These are phyloP conservation scores for Filosporella fistucella DNA, from an alignment of 495 filamentous ascomycete genomes.

Conservation along the genomic window DNA sequence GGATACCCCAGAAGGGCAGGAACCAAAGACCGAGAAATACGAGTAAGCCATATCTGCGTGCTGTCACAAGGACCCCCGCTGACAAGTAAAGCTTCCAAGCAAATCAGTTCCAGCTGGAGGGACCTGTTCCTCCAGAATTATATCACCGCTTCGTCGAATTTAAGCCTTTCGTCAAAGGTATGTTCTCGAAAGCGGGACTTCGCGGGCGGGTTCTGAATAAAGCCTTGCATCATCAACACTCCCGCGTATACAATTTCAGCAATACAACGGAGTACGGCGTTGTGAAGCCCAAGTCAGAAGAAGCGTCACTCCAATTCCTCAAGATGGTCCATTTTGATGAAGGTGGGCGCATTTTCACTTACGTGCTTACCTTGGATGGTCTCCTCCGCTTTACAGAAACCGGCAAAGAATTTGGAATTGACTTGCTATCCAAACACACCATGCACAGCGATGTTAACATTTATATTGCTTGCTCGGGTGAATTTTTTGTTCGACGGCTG, in stretches of 20 bases:
- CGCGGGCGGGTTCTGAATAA: conserved; percentile 74
- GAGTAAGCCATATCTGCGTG: conserved; percentile 46
- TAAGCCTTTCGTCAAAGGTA: conserved; percentile 79
- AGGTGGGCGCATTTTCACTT: conserved; percentile 84
- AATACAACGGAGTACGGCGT: conserved; percentile 63
- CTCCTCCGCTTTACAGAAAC: conserved; percentile 89
- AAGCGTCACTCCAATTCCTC: conserved; percentile 72
- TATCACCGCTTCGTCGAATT: conserved; percentile 94
- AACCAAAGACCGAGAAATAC: conserved; percentile 56
- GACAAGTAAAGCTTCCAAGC: conserved; percentile 71
- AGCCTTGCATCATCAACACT: conserved; percentile 85
- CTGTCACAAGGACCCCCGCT: background rate
- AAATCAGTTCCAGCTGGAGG: conserved; percentile 82
- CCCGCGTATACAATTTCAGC: conserved; percentile 83
- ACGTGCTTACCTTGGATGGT: conserved; percentile 83
- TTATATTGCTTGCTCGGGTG: conserved; percentile 86
- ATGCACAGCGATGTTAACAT: conserved; percentile 90
- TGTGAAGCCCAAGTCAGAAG: conserved; percentile 43
- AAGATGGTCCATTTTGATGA: conserved; percentile 82
- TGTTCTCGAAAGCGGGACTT: conserved; percentile 76
- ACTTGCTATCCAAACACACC: conserved; percentile 87
- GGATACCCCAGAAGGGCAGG: conserved; percentile 29
- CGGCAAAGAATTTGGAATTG: conserved; percentile 89
- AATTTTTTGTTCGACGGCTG: conserved; percentile 79
- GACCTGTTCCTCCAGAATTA: conserved; percentile 71